These are phyloP conservation scores for Exserohilum turcica DNA, from an alignment of 2,329 filamentous ascomycete genomes.

Conservation along the genomic window DNA sequence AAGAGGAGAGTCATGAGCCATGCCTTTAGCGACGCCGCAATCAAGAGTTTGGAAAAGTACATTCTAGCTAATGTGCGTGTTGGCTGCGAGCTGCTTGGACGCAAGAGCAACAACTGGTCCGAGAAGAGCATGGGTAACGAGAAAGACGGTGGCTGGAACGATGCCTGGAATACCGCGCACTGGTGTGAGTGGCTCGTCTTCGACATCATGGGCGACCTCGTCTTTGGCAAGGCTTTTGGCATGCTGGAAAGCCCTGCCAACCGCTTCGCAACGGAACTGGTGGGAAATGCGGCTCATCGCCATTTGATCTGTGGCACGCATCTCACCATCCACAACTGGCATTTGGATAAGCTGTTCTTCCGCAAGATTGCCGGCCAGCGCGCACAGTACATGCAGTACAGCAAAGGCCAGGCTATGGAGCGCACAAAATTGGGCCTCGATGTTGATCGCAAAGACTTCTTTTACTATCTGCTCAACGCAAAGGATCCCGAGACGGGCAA, in stretches of 20 bases:
- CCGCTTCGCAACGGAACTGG: constrained; percentile 50
- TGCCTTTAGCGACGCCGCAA: constrained; percentile 54
- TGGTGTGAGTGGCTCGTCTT: constrained; percentile 55
- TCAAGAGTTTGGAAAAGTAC: constrained; percentile 54
- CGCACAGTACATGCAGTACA: constrained; percentile 52
- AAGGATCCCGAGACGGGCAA: constrained; percentile 54
- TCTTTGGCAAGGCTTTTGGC: constrained; percentile 53
- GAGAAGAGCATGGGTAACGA: constrained; percentile 10
- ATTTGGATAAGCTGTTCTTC: constrained; percentile 53
- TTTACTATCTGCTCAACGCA: constrained; percentile 55
- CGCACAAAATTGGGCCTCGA: constrained; percentile 50
- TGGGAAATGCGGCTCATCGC: constrained; percentile 52
- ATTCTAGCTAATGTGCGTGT: constrained; percentile 52
- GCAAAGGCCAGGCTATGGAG: constrained; percentile 50
- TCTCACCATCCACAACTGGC: constrained; percentile 51
- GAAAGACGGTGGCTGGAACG: constrained; percentile 48
- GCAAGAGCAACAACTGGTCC: constrained; percentile 18
- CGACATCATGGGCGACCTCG: constrained; percentile 59
- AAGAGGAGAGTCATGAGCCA: constrained; percentile 55
- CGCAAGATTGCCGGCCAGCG: constrained; percentile 51
- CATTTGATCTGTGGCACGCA: constrained; percentile 54
- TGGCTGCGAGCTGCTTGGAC: constrained; percentile 45
- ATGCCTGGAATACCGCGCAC: constrained; percentile 52
- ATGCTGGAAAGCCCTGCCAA: constrained; percentile 51
- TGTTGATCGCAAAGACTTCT: constrained; percentile 54